These are phyloP conservation scores for Hericium erinaceus DNA, from an alignment of 768 basidiomycete genomes.

Conservation along the genomic window DNA sequence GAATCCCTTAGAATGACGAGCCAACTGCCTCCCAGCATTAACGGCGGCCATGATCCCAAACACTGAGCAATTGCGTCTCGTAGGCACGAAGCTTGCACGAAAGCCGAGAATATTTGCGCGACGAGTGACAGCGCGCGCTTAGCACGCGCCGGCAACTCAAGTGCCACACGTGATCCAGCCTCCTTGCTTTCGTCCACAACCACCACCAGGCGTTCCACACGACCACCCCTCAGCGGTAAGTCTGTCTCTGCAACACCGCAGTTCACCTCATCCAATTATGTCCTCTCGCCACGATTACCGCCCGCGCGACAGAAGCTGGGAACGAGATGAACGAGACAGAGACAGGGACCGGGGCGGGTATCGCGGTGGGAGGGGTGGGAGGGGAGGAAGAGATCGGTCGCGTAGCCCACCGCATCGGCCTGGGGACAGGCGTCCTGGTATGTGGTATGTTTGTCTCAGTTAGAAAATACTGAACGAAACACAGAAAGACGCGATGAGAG, in stretches of 20 bases:
- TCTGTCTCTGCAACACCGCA: background rate
- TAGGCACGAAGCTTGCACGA: background rate
- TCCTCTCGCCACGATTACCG: constrained; percentile 24
- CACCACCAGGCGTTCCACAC: background rate
- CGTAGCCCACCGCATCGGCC: constrained; percentile 14
- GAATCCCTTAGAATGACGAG: background rate
- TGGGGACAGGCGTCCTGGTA: constrained; percentile 12
- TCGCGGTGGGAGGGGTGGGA: constrained; percentile 10
- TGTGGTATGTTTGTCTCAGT: background rate
- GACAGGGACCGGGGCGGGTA: constrained; percentile 13
- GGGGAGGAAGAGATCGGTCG: constrained; percentile 16
- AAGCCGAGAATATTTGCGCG: background rate
- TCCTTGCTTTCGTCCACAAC: background rate
- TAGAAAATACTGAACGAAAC: constrained; percentile 13
- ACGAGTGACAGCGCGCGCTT: background rate
- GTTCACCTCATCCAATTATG: constrained; percentile 13
- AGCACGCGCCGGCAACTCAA: too few species aligned
- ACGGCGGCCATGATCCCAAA: background rate
- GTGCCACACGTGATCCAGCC: background rate
- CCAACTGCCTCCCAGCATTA: background rate
- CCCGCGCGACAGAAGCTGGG: constrained; percentile 22
- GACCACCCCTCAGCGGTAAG: background rate
- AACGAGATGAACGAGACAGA: constrained; percentile 17
- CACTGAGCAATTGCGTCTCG: background rate
- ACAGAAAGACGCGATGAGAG: constrained; percentile 14